Evolutionary conservation across 2,329 filamentous ascomycete genomes (phyloP), one percentile per base, ranked within the genome.

Genomic region (Ophiosphaerella narmari): DNA sequence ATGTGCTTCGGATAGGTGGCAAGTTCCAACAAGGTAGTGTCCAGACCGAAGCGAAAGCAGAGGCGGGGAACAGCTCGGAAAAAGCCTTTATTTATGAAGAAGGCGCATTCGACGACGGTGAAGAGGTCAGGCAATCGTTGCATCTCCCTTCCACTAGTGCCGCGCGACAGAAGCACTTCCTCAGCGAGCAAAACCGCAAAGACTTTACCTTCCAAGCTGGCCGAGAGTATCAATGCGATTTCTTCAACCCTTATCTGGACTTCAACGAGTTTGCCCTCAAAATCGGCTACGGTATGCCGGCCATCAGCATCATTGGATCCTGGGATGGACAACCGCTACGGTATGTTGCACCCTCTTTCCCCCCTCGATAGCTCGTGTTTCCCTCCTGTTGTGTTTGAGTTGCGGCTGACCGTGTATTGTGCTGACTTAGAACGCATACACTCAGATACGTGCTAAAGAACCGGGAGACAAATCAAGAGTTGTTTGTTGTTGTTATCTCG

Each of bases 401-500:
- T 21, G 52, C 39, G 39, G 53, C 57, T 60, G 53, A 61, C 43
- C 16, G 23, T 2, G 35, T 46, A 42, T 31, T 55, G 48, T 11
- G 57, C 70, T 71, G 63, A 70, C 64, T 21, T 82, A 84, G 89
- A 80, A 88, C 89, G 78, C 90, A 95, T 76, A 82, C 86, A 61
- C 83, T 95, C 76, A 92, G 92, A 82, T 97, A 97, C 75, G 90
- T 95, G 50, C 82, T 97, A 67, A 93, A 92, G 69, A 89, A 97
- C 74, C 85, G 84, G 53, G 74, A 79, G 18, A 93, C 89, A 0
- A 83, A 83, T 40, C 82, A 89, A 31, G 82, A 90, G 13, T 90
- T 96, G 62, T 84, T 96, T 26, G 90, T 93, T 39, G 79, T 97
- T 13, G 75, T 91, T 5, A 93, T 97, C 70, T 88, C 86, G 14